Evolutionary conservation across 2,329 filamentous ascomycete genomes (phyloP).

Genomic region (Venturia carpophila): DNA sequence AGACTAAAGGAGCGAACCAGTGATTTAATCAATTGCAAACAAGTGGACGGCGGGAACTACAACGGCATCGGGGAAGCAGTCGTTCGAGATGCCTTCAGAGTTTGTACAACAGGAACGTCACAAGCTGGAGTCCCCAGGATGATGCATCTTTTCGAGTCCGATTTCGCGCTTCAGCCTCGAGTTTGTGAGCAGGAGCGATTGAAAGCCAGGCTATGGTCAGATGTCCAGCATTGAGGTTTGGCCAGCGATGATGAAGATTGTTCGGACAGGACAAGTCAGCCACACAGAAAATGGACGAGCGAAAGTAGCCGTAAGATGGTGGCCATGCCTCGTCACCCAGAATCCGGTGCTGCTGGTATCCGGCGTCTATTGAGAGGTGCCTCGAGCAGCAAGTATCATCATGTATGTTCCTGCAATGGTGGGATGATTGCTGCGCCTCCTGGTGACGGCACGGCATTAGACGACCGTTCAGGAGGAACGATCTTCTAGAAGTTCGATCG

Average conservation of each 20-base stretch:
- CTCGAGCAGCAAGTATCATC: neutral
- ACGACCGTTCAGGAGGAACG: neutral
- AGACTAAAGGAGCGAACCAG: neutral
- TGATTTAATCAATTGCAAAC: neutral
- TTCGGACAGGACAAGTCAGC: neutral
- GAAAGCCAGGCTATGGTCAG: neutral
- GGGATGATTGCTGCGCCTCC: neutral
- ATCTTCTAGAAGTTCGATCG: constrained; percentile 9
- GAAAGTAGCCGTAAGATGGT: neutral
- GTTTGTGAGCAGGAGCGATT: neutral
- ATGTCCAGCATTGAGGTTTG: neutral
- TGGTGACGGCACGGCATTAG: neutral
- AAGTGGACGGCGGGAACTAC: too few relatives aligned
- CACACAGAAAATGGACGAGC: neutral
- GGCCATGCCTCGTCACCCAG: too few relatives aligned
- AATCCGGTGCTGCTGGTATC: neutral
- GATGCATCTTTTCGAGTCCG: neutral
- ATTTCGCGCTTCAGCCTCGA: neutral
- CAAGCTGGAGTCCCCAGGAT: neutral
- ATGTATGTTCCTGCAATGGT: neutral
- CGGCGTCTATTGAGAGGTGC: neutral
- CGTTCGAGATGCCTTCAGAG: too few relatives aligned
- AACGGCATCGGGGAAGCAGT: too few relatives aligned
- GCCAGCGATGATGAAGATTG: neutral
- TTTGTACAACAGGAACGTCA: neutral